A percentile compares a stretch with the other conserved stretches of the same genome.
These are phyloP conservation scores for Saksenaea vasiformis DNA, from an alignment of 371 early-diverging fungal genomes.

Conservation along the genomic window DNA sequence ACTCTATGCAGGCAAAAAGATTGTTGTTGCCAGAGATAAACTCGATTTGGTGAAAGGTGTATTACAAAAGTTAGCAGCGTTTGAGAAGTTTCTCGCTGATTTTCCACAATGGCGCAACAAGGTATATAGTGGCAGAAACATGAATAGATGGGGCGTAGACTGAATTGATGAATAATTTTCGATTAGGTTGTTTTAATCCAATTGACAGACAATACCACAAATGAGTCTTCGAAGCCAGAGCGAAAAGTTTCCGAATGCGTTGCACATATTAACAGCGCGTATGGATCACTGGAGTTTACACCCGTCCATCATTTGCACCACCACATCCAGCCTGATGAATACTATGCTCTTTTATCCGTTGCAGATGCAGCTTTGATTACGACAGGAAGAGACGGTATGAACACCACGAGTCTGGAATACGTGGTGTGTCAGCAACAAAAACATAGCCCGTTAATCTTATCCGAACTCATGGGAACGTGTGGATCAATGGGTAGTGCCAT, in stretches of 20 bases:
- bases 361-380: conserved; percentile 97
- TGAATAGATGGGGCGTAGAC: not conserved
- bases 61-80: conserved; percentile 93
- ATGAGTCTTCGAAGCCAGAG: conserved; percentile 71
- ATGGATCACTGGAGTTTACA: conserved; percentile 92
- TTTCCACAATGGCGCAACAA: conserved; percentile 91
- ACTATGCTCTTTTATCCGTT: conserved; percentile 91
- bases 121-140: conserved; percentile 35
- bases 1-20: conserved; percentile 90
- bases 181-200: conserved; percentile 88
- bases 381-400: conserved; percentile 99
- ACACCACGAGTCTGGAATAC: conserved; percentile 97
- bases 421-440: conserved; percentile 95
- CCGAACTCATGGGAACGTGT: conserved; percentile 97
- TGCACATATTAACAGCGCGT: conserved; percentile 91
- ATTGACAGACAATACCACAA: conserved; percentile 53
- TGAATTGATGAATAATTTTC: not conserved
- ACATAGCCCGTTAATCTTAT: conserved; percentile 90
- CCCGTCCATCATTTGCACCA: conserved; percentile 97
- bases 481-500: conserved; percentile 89
- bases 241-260: conserved; percentile 88
- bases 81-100: conserved; percentile 87
- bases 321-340: conserved; percentile 90
- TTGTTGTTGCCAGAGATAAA: conserved; percentile 98
- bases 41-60: conserved; percentile 98